Evolutionary conservation across 305 asterid species (phyloP), one percentile per base, ranked within the genome.

Genomic region (Stenogyne calaminthoides): DNA sequence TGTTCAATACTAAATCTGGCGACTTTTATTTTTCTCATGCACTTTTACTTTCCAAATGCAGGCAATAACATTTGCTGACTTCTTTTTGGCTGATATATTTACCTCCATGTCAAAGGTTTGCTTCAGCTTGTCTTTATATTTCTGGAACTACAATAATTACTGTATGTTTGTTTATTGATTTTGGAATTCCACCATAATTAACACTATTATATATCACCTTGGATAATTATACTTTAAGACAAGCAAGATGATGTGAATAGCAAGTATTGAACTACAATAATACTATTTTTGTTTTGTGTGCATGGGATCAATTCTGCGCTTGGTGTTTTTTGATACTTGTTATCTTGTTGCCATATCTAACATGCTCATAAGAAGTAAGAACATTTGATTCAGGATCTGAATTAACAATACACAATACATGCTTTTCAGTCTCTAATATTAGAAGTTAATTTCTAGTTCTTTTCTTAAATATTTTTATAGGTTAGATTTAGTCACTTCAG

Each of bases 81-180:
- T 95, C 88, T 95, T 93, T 80, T 70, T 95, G 84, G 99, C 98
- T 29, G 98, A 93, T 88, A 93, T 93, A 84, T 85, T 93, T 65
- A 95, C 98, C 68, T 93, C 99, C 16, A 95, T 95, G 99, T 88
- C 99, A 51, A 95, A 95, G 99, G 99, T 95, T 83, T 75, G 87
- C 70, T 74, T 72, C 74, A 40, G 55, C 22, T 64, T 77, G 69
- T 64, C 37, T 68, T 66, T 66, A n/a, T 70, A 44, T 58, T 65
- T 69, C 51, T 59, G 59, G 49, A 64, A 44, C 52, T 27, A 15
- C 9, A 5, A 69, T 71, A 65, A 39, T 8, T 79, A 72, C 39
- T n/a, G 29, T 1, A 25, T 27, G 32, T 58, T 29, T 76, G 71
- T 49, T 64, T 70, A 27, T 80, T 22, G 64, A 9, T 47, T 11